Evolutionary conservation across 2,329 filamentous ascomycete species (phyloP).

Genomic region (Diplodia intermedia): DNA sequence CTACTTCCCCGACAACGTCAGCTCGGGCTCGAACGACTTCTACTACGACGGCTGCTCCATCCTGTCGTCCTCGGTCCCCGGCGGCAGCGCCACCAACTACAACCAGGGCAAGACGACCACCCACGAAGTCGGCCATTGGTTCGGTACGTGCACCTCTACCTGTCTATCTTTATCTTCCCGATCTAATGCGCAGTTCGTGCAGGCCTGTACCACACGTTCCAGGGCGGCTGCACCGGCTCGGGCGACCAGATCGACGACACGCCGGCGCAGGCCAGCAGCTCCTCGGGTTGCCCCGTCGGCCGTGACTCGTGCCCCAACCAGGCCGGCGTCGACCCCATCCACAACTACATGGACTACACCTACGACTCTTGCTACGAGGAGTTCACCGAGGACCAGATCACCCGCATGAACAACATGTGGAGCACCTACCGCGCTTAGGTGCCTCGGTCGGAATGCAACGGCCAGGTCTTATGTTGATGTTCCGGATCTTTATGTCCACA

Average conservation of each 20-base stretch:
- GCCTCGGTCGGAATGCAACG: not conserved
- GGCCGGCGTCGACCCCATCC: conserved; percentile 42
- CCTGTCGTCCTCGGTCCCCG: conserved; percentile 38
- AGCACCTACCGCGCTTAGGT: conserved; percentile 36
- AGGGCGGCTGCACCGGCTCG: conserved; percentile 39
- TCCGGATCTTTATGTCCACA: conserved; percentile 1
- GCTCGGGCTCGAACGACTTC: conserved; percentile 34
- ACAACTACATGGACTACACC: conserved; percentile 48
- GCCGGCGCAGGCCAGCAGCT: conserved; percentile 38
- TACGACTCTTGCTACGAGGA: conserved; percentile 38
- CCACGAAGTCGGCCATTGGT: conserved; percentile 46
- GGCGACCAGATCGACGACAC: conserved; percentile 44
- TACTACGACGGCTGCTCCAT: conserved; percentile 39
- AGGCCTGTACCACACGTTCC: conserved; percentile 42
- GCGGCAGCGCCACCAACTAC: conserved; percentile 35
- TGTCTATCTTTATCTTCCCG: no score
- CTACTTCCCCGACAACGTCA: conserved; percentile 32
- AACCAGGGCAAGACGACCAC: conserved; percentile 41
- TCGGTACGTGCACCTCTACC: conserved; percentile 33
- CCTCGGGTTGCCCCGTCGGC: conserved; percentile 39
- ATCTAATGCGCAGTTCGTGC: no score
- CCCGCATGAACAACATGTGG: conserved; percentile 40
- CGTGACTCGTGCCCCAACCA: conserved; percentile 41
- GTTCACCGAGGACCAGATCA: conserved; percentile 41
- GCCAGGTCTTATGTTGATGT: no score